Conservation (phyloP, 345 rosid species). For the Anacardium occidentale region DNA sequence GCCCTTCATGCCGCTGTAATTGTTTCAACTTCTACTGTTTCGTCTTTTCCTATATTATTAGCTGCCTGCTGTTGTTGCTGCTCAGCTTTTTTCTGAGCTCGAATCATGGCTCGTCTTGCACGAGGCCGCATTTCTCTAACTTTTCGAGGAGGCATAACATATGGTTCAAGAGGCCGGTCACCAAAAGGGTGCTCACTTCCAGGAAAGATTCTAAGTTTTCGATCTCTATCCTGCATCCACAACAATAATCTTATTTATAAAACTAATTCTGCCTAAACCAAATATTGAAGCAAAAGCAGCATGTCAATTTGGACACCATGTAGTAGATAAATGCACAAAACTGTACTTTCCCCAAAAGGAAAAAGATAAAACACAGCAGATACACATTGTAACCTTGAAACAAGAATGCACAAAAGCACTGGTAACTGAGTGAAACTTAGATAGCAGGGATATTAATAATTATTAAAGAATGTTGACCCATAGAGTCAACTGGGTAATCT, state of each 20-base stretch:
- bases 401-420: background rate
- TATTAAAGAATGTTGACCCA: background rate
- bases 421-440: background rate
- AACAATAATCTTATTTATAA: conserved; percentile 2
- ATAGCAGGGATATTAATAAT: background rate
- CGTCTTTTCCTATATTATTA: conserved; percentile 47
- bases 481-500: background rate
- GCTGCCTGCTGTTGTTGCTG: conserved; percentile 49
- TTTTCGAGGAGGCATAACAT: conserved; percentile 73
- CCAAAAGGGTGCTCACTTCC: conserved; percentile 82
- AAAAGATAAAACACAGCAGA: background rate
- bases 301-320: background rate
- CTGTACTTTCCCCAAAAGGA: background rate
- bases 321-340: background rate
- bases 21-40: conserved; percentile 44
- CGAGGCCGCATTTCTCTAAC: conserved; percentile 94
- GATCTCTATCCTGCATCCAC: conserved; percentile 78
- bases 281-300: background rate
- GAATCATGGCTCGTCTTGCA: conserved; percentile 84
- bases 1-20: conserved; percentile 36
- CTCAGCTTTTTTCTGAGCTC: conserved; percentile 86
- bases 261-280: background rate
- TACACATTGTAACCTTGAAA: background rate
- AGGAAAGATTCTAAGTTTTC: conserved; percentile 86
- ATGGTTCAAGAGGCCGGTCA: conserved; percentile 70